Conservation (phyloP, 2,329 filamentous ascomycete genomes). For the Trichophyton equinum region DNA sequence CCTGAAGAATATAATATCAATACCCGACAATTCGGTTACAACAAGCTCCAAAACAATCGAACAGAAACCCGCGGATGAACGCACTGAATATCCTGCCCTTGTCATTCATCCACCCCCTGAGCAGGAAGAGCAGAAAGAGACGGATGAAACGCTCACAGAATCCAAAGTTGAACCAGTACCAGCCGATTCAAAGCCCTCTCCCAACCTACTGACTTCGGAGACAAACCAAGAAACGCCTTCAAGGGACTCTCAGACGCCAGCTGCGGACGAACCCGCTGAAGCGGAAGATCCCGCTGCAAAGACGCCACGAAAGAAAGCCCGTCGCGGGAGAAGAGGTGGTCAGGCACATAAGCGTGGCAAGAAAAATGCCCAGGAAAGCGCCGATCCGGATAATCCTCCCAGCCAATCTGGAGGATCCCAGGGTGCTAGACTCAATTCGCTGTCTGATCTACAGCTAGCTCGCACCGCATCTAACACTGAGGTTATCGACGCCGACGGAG, state of each 20-base stretch:
- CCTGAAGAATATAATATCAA: slow-evolving; percentile 33
- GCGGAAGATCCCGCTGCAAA: slow-evolving; percentile 19
- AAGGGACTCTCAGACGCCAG: slow-evolving; percentile 30
- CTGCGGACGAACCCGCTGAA: slow-evolving; percentile 24
- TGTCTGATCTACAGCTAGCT: slow-evolving; percentile 49
- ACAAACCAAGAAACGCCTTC: slow-evolving; percentile 20
- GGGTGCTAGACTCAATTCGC: slow-evolving; percentile 36
- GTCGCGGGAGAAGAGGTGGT: slow-evolving; percentile 60
- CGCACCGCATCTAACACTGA: slow-evolving; percentile 41
- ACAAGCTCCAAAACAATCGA: slow-evolving; percentile 5
- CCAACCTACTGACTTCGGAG: slow-evolving; percentile 12
- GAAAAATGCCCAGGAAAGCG: slow-evolving; percentile 42
- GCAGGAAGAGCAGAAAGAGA: not conserved
- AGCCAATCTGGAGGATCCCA: slow-evolving; percentile 42
- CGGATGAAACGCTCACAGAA: not conserved
- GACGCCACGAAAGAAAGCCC: slow-evolving; percentile 50
- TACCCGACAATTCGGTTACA: slow-evolving; percentile 7
- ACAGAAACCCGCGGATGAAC: not conserved
- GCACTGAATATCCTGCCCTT: not conserved
- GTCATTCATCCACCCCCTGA: not conserved
- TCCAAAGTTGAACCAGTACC: not conserved
- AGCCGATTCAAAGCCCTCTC: not conserved
- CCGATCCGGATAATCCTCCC: slow-evolving; percentile 46
- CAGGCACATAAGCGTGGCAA: slow-evolving; percentile 47
- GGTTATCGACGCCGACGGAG: slow-evolving; percentile 47